Evolutionary conservation across 2,329 filamentous ascomycete genomes (phyloP).

Genomic region (Juglanconis oblonga): DNA sequence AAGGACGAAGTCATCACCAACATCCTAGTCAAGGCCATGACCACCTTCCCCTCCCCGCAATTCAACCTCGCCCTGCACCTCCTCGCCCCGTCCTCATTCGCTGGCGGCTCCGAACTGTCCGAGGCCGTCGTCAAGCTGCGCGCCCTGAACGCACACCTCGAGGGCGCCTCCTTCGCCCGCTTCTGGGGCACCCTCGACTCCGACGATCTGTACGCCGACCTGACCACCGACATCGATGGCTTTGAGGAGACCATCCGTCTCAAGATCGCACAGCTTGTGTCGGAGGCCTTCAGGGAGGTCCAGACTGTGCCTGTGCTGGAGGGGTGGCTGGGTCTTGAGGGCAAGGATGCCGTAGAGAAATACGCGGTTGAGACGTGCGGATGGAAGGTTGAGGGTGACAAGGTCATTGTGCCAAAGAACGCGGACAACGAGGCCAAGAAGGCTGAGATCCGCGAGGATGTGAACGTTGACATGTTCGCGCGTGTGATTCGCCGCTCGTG

Average conservation of each 20-base stretch:
- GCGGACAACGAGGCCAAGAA: conserved; percentile 98
- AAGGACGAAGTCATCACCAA: conserved; percentile 98
- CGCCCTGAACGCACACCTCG: conserved; percentile 79
- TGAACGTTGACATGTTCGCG: conserved; percentile 83
- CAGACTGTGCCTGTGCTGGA: conserved; percentile 61
- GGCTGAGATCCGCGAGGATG: conserved; percentile 90
- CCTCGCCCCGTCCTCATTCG: conserved; percentile 78
- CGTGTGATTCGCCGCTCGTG: conserved; percentile 80
- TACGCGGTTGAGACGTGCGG: conserved; percentile 83
- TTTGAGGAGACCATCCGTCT: conserved; percentile 94
- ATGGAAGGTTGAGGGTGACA: conserved; percentile 71
- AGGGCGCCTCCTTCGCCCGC: conserved; percentile 81
- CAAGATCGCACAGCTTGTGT: conserved; percentile 83
- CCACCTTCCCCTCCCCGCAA: conserved; percentile 93
- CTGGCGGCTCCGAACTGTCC: conserved; percentile 66
- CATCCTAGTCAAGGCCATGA: conserved; percentile 96
- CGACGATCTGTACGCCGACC: conserved; percentile 92
- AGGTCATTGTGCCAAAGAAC: conserved; percentile 80
- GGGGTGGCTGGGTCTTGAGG: conserved; percentile 69
- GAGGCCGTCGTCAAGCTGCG: conserved; percentile 90
- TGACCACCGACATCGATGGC: conserved; percentile 88
- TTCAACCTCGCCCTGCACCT: conserved; percentile 94
- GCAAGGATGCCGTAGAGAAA: conserved; percentile 65
- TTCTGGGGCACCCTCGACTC: conserved; percentile 94
- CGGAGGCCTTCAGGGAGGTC: conserved; percentile 75